Evolutionary conservation across 257 asterid species (phyloP).

Genomic region (Petunia axillaris): DNA sequence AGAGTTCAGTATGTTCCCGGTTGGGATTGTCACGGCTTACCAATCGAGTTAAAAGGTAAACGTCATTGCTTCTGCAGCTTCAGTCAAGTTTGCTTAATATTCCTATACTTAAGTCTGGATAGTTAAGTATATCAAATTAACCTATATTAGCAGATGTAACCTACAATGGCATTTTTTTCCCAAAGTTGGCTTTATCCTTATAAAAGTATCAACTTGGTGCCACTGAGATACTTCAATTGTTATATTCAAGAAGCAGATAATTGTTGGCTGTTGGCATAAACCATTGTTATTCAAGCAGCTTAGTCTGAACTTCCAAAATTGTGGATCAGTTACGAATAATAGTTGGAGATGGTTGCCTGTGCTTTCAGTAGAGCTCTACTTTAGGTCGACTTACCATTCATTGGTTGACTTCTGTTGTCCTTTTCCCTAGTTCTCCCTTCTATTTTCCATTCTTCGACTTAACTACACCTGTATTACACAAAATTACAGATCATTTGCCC

Average conservation of each 20-base stretch:
- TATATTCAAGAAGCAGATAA: slow-evolving; percentile 13
- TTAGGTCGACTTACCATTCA: background rate
- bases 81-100: background rate
- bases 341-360: background rate
- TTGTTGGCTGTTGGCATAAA: slow-evolving; percentile 11
- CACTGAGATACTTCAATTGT: slow-evolving; percentile 5
- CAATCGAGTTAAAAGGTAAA: slow-evolving; percentile 98
- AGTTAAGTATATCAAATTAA: background rate
- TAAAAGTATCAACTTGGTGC: slow-evolving; percentile 18
- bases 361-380: background rate
- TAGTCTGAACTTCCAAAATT: background rate
- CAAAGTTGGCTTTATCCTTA: background rate
- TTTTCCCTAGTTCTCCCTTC: background rate
- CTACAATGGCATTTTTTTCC: background rate
- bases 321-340: background rate
- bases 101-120: background rate
- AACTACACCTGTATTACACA: background rate
- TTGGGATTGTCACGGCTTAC: slow-evolving; percentile 99
- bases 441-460: background rate
- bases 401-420: slow-evolving; percentile 3
- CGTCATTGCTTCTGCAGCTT: slow-evolving; percentile 20
- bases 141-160: slow-evolving; percentile 19
- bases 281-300: background rate
- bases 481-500: slow-evolving; percentile 4
- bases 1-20: slow-evolving; percentile 93